Conservation (phyloP, 768 basidiomycete genomes). For the Leucogyrophana mollusca region DNA sequence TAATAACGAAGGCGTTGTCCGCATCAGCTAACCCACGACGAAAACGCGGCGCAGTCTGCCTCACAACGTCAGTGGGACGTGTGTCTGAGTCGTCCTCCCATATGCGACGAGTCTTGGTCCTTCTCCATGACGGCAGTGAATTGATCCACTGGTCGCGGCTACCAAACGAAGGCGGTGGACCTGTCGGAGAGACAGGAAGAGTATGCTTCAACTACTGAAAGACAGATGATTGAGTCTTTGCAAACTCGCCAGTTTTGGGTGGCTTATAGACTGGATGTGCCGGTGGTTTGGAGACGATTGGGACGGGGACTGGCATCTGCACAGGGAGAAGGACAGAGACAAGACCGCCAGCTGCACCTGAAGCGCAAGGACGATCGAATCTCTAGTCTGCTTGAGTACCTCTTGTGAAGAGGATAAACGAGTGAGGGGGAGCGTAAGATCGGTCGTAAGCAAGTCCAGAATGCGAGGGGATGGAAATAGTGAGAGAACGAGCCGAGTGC, state of each 20-base stretch:
- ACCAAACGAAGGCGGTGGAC: conserved; percentile 62
- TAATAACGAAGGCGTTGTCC: conserved; percentile 79
- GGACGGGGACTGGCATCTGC: conserved; percentile 90
- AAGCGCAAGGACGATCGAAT: conserved; percentile 38
- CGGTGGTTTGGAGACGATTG: conserved; percentile 53
- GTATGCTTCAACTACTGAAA: conserved; percentile 56
- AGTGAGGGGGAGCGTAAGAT: conserved; percentile 57
- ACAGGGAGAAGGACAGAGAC: conserved; percentile 38
- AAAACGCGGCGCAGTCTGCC: conserved; percentile 53
- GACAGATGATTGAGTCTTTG: conserved; percentile 37
- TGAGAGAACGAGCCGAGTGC: conserved; percentile 27
- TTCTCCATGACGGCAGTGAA: conserved; percentile 70
- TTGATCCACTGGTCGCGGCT: conserved; percentile 73
- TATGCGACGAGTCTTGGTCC: conserved; percentile 62
- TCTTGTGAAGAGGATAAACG: conserved; percentile 41
- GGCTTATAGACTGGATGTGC: conserved; percentile 69
- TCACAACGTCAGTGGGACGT: conserved; percentile 16
- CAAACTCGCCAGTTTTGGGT: conserved; percentile 40
- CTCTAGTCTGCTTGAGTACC: conserved; percentile 43
- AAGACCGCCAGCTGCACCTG: conserved; percentile 43
- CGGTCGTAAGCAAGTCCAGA: conserved; percentile 57
- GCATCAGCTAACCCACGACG: conserved; percentile 69
- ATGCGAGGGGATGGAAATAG: conserved; percentile 26
- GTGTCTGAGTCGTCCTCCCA: conserved; percentile 54
- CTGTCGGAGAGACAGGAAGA: conserved; percentile 57